phyloP scores from a whole-genome alignment of 371 early-diverging fungal species.

The Antonospora locustae region DNA sequence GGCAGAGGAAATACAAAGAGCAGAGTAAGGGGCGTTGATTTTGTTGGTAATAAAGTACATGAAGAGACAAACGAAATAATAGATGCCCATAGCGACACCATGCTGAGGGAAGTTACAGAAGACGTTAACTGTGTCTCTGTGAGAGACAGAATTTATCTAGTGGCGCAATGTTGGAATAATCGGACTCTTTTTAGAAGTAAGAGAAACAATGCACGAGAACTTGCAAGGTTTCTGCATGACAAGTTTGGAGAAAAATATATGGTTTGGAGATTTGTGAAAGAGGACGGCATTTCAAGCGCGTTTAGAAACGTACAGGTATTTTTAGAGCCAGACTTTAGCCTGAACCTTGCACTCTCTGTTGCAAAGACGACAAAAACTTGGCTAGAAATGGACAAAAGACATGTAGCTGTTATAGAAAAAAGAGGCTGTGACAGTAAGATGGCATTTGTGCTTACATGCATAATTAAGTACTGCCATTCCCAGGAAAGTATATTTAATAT shows the following conservation, averaged over 20 bases:
- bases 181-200: constrained; percentile 39
- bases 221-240: constrained; percentile 54
- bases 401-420: constrained; percentile 14
- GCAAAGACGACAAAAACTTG: constrained; percentile 17
- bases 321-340: constrained; percentile 7
- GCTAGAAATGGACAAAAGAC: constrained; percentile 15
- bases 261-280: constrained; percentile 41
- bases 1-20: too few relatives aligned
- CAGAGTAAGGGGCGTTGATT: too few relatives aligned
- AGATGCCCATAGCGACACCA: too few relatives aligned
- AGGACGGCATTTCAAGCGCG: background rate
- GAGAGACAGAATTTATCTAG: constrained; percentile 50
- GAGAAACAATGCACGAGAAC: constrained; percentile 55
- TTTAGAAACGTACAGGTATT: constrained; percentile 6
- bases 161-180: constrained; percentile 52
- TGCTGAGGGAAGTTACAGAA: too few relatives aligned
- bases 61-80: too few relatives aligned
- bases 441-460: constrained; percentile 12
- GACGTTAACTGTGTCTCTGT: too few relatives aligned
- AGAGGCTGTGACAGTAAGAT: constrained; percentile 3
- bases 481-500: background rate
- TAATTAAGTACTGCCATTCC: constrained; percentile 7
- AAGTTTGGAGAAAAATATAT: constrained; percentile 54
- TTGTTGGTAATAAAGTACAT: too few relatives aligned
- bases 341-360: constrained; percentile 4